These are phyloP conservation scores for Parachaetomium inaequale DNA, from an alignment of 495 filamentous ascomycete genomes.

Conservation along the genomic window DNA sequence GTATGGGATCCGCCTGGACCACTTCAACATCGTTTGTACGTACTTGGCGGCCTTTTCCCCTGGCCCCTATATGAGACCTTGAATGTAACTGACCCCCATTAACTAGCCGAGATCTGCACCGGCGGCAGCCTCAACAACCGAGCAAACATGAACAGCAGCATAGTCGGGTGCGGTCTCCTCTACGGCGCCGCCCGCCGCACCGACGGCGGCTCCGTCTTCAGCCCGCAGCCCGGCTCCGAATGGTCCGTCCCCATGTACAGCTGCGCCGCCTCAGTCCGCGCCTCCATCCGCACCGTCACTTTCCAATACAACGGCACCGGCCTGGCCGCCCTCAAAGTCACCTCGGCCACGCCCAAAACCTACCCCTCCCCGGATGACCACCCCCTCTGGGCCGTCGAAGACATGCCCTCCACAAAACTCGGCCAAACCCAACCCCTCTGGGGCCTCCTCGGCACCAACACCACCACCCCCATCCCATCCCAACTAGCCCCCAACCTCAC, in stretches of 20 bases:
- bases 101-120: slow-evolving; percentile 22
- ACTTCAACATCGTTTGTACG: slow-evolving; percentile 28
- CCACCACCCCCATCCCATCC: neutral
- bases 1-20: slow-evolving; percentile 17
- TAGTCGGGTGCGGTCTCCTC: slow-evolving; percentile 38
- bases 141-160: slow-evolving; percentile 42
- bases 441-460: neutral
- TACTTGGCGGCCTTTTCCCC: neutral
- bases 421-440: neutral
- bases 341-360: neutral
- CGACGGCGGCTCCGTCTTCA: slow-evolving; percentile 27
- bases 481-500: neutral
- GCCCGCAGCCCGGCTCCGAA: slow-evolving; percentile 31
- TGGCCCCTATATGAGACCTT: neutral
- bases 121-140: slow-evolving; percentile 24
- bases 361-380: slow-evolving; percentile 1
- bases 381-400: slow-evolving; percentile 15
- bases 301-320: slow-evolving; percentile 13
- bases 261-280: slow-evolving; percentile 40
- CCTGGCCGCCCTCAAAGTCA: slow-evolving; percentile 1
- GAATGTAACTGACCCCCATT: neutral
- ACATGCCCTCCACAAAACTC: neutral
- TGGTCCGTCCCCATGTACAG: slow-evolving; percentile 43
- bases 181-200: slow-evolving; percentile 32
- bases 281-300: slow-evolving; percentile 40